Percentiles rank a stretch among this genome's conserved stretches.
Evolutionary conservation across 306 rosid genomes (phyloP).

Genomic region (Neltuma alba): DNA sequence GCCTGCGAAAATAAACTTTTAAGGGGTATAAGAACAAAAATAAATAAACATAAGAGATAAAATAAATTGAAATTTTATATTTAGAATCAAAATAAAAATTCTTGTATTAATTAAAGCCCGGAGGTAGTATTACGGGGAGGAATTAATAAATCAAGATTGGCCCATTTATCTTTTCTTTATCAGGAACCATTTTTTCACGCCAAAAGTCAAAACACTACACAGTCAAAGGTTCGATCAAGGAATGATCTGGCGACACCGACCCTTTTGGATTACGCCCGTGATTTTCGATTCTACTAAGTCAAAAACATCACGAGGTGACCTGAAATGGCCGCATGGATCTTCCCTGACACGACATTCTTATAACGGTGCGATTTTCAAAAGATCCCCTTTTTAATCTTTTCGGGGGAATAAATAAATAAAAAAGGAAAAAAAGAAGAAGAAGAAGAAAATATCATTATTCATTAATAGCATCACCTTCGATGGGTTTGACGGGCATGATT

Average conservation of each 20-base stretch:
- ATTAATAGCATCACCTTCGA: conserved; percentile 29
- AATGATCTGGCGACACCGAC: neutral
- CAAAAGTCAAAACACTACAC: neutral
- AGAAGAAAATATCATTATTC: neutral
- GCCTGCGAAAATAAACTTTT: no score
- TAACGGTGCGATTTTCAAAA: conserved; percentile 20
- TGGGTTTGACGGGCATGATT: conserved; percentile 38
- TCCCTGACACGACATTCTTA: conserved; percentile 44
- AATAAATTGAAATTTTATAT: no score
- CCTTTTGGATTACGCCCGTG: conserved; percentile 26
- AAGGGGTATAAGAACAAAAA: no score
- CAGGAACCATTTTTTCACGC: neutral
- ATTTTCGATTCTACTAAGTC: conserved; percentile 16
- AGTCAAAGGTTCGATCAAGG: neutral
- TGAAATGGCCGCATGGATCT: conserved; percentile 13
- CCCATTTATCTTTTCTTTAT: neutral
- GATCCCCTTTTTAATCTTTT: neutral
- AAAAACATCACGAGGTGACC: neutral
- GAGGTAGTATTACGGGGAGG: no score
- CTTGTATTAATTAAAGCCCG: no score
- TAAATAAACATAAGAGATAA: no score
- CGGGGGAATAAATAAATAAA: neutral
- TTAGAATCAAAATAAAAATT: no score
- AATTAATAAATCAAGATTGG: neutral
- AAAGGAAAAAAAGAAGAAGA: no score